Evolutionary conservation across 371 early-diverging fungal genomes (phyloP), one percentile per base, ranked within the genome.

Genomic region (Rhizopus arrhizus): DNA sequence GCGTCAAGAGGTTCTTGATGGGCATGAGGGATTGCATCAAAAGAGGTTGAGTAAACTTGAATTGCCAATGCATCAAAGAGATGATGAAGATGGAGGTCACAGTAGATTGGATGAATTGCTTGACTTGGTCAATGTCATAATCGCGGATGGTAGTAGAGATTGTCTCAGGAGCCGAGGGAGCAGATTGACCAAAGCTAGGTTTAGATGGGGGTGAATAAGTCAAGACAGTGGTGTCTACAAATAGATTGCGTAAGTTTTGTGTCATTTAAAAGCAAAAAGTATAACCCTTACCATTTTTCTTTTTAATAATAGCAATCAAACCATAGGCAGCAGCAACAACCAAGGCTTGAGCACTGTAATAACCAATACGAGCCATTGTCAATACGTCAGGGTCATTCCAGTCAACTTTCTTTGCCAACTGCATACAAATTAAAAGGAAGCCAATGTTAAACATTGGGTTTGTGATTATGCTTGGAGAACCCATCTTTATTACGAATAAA

Each of bases 11-110:
- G 70, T 87, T 88, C 80, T 90, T 86, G 72, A 93, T 59, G 11
- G 93, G 93, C 53, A 95, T 66, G 64, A 95, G 81, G 16, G 89
- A 87, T 82, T 96, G 97, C 73, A 95, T 78, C 53, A 95, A 79
- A 46, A 96, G 78, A 28, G 97, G 97, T 63, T 95, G 93, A 61
- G 91, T 86, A 64, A 92, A 93, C 49, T 91, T 90, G 74, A 87
- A 95, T 75, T 94, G 87, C 77, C 87, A 91, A 78, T 95, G 92
- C 81, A 95, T 86, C 51, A 89, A 81, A 45, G 80, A 79, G 69
- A 95, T 87, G 63, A 95, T 81, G 49, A 77, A 80, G 36, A 89
- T 66, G 29, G 90, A 87, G 34, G 90, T 85, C 28, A 83, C 54
- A 29, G 85, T 85, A 59, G 88, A 86, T 67, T 88, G 88, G 56